Evolutionary conservation across 2,329 filamentous ascomycete genomes (phyloP), one percentile per base, ranked within the genome.

Genomic region (Periconia macrospinosa): DNA sequence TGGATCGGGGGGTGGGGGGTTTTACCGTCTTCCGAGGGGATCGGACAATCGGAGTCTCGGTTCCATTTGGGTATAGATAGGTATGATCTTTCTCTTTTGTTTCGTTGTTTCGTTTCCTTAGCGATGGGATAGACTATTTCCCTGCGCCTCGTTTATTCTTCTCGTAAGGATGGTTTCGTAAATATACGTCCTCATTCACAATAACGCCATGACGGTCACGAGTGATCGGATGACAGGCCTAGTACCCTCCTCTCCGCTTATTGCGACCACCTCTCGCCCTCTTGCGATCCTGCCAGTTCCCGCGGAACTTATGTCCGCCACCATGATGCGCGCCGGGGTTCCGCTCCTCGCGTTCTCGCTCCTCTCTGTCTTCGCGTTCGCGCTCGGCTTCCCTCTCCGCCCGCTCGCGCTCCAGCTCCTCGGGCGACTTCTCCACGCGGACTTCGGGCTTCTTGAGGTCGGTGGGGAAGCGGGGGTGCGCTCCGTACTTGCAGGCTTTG

Each of bases 391-490:
- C 65, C 76, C 78, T 58, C 77, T 73, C 67, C 74, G 75, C 58
- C 71, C 78, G 62, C 76, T 87, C 85, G 49, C 76, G 76, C 69
- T 86, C 85, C 44, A 86, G 79, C 78, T 88, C 90, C 59, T 89
- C 86, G 30, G 84, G 84, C 8, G 88, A 91, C 78, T 88, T 89
- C 71, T 91, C 88, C 40, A 92, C 78, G 52, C 78, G 77, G 41
- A 83, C 79, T 54, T 82, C 82, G 6, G 83, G 84, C 62, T 80
- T 81, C 55, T 79, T 81, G 50, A 87, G 77, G 58, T 92, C 86
- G 66, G 85, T 84, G 20, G 86, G 85, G 87, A 91, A 97, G 55
- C 86, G 83, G 2, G 93, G 87, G 74, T 99, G 94, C 6, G 91
- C 88, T 18, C 90, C 90, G 58, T 88, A 84, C 68, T 86, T 86